Evolutionary conservation across 2,329 filamentous ascomycete species (phyloP).

Genomic region (Endothia cerciana): DNA sequence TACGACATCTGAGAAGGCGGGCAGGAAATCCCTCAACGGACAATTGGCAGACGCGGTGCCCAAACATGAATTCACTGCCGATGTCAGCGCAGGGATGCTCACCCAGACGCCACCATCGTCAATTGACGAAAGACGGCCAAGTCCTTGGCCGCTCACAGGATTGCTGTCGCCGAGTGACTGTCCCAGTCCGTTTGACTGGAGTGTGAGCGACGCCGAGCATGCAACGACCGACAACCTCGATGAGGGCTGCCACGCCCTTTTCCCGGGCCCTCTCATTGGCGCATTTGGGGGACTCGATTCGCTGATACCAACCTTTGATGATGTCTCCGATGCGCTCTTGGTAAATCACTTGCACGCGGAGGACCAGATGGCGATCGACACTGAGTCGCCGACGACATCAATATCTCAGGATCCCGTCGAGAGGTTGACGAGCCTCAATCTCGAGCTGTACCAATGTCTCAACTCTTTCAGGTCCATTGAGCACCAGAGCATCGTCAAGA

Average conservation of each 20-base stretch:
- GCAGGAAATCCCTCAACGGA: background rate
- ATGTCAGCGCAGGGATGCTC: background rate
- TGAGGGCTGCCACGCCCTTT: background rate
- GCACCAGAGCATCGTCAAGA: background rate
- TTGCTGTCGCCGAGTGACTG: constrained; percentile 7
- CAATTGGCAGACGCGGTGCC: background rate
- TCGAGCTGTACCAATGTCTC: constrained; percentile 15
- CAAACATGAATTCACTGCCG: background rate
- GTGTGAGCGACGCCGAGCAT: constrained; percentile 3
- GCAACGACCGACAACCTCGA: background rate
- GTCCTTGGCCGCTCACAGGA: constrained; percentile 1
- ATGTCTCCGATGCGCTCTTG: background rate
- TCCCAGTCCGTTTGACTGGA: constrained; percentile 6
- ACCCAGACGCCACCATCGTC: background rate
- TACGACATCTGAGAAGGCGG: background rate
- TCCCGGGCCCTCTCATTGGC: background rate
- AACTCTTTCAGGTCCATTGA: constrained; percentile 9
- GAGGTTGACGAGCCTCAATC: constrained; percentile 8
- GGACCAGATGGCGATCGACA: background rate
- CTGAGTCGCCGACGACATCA: background rate
- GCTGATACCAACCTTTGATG: background rate
- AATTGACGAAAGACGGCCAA: background rate
- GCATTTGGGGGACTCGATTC: background rate
- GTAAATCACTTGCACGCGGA: background rate
- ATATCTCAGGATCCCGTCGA: constrained; percentile 10